Evolutionary conservation across 305 asterid genomes (phyloP).

Genomic region (Solanum hybrid): DNA sequence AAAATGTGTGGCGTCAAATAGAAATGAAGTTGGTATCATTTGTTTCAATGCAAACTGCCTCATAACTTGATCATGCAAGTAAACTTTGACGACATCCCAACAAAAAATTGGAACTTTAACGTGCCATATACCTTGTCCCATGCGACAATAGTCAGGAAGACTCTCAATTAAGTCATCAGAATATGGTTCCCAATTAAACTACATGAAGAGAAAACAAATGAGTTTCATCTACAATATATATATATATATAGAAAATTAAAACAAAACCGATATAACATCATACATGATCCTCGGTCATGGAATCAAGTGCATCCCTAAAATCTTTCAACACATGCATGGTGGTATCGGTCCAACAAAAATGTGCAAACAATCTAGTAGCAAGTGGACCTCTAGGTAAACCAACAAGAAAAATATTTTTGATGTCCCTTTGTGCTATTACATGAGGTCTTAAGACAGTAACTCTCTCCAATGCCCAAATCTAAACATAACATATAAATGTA

Average conservation of each 20-base stretch:
- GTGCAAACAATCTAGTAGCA: not conserved
- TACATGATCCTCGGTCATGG: not conserved
- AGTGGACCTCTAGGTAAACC: not conserved
- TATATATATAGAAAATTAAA: too few relatives aligned
- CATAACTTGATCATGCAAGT: not conserved
- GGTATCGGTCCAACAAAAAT: not conserved
- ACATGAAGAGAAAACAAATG: not conserved
- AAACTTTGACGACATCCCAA: not conserved
- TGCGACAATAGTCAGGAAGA: not conserved
- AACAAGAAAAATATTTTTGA: not conserved
- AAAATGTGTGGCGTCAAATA: not conserved
- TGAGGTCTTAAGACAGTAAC: not conserved
- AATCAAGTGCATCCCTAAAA: not conserved
- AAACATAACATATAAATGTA: not conserved
- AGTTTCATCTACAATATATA: not conserved
- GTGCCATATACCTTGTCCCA: not conserved
- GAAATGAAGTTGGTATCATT: not conserved
- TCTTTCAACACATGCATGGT: not conserved
- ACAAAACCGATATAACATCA: not conserved
- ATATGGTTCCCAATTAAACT: not conserved
- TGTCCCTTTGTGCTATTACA: not conserved
- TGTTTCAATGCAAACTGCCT: not conserved
- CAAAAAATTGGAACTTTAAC: not conserved
- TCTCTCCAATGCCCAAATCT: not conserved
- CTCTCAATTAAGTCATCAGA: not conserved